Percentiles rank a stretch among this genome's conserved stretches.
Conservation (phyloP, 1,139 yeast genomes). For the Lodderomyces theae region DNA sequence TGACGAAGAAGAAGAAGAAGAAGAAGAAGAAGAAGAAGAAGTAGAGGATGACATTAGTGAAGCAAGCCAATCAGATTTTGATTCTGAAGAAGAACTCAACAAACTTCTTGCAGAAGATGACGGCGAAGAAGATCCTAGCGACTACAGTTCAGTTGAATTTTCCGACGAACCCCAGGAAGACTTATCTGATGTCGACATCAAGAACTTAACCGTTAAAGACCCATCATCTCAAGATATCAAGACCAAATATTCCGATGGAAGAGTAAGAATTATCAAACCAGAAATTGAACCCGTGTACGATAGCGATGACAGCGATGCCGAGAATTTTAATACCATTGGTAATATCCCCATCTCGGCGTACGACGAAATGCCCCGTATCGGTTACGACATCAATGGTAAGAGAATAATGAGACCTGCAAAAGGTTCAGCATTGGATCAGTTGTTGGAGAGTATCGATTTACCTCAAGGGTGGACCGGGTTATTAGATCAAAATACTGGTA, state of each 20-base stretch:
- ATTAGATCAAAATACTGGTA: constrained; percentile 85
- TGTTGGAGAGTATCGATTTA: constrained; percentile 83
- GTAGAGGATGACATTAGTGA: constrained; percentile 25
- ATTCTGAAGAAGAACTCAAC: constrained; percentile 64
- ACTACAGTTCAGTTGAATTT: constrained; percentile 5
- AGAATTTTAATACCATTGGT: constrained; percentile 85
- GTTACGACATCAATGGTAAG: constrained; percentile 95
- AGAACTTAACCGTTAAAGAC: constrained; percentile 43
- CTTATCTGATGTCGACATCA: constrained; percentile 50
- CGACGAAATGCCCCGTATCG: constrained; percentile 96
- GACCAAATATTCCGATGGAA: constrained; percentile 75
- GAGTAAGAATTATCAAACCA: constrained; percentile 71
- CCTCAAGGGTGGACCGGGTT: constrained; percentile 99
- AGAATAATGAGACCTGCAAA: constrained; percentile 98
- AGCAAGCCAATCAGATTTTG: constrained; percentile 21
- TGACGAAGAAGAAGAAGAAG: constrained; percentile 21
- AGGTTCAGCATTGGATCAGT: constrained; percentile 88
- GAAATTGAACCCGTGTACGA: constrained; percentile 92
- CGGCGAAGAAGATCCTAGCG: constrained; percentile 26
- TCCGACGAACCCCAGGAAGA: constrained; percentile 24
- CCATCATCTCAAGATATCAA: constrained; percentile 28
- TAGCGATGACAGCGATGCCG: constrained; percentile 88
- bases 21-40: constrained; percentile 31
- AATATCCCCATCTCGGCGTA: constrained; percentile 89
- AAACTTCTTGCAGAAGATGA: constrained; percentile 53